Evolutionary conservation across 2,329 filamentous ascomycete genomes (phyloP), one percentile per base, ranked within the genome.

Genomic region (Stachybotrys chlorohalonatus): DNA sequence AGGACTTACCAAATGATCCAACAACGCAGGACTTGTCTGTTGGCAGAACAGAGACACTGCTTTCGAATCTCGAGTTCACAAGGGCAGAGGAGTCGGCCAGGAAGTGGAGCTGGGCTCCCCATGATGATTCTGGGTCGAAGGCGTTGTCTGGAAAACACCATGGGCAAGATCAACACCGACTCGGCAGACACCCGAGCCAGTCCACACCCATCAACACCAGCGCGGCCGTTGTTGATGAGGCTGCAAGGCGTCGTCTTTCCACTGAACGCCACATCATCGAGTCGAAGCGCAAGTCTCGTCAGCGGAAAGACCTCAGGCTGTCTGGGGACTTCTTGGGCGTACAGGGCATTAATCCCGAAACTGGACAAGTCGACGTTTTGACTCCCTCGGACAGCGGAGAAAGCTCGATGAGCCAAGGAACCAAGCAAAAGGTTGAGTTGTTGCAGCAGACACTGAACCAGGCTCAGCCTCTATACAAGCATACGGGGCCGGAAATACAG

Each of bases 251-350:
- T 13, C 36, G 36, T 42, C 36, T 42, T 13, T 42, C 36, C 6
- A 42, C 36, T 42, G 13, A 9, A 9, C 59, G 60, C 5, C 54
- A 56, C 7, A 52, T 64, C 11, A 64, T 71, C 16, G 63, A 68
- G 11, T 64, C 63, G 2, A 74, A 68, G 53, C 13, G 13, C 36
- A 63, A 69, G 49, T 57, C 64, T 45, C 65, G 69, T 2, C 59
- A 72, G 42, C 73, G 80, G 6, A 71, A 72, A 49, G 73, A 64
- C 47, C 69, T 83, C 53, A 79, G 76, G 57, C 73, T 77, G 53
- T 81, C 77, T 53, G 79, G 80, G 5, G 81, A 85, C 62, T 84
- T 76, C 61, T 72, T 84, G 0, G 81, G 80, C 2, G 77, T 83
- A 1, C 79, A 82, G 55, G 81, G 81, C 4, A 70, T 79, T 53